Base-by-base conservation (phyloP, 139 green algal genomes). In the Coelastrella sp. region DNA sequence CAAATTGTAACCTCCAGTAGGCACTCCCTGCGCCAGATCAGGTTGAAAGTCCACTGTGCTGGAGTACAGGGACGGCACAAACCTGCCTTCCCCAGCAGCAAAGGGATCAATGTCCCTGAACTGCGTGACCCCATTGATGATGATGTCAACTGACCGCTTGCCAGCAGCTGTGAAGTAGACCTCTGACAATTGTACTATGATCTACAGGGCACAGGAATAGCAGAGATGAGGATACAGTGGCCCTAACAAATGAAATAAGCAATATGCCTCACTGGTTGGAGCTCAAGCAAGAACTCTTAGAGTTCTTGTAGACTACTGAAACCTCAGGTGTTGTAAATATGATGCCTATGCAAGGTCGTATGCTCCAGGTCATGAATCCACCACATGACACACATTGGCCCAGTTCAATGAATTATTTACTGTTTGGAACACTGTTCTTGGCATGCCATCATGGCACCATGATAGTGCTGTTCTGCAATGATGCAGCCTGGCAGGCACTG, bases 91-190 rank as follows among this genome's bases (percentile, higher is more conserved):
- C 30, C 32, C 66, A 51, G 66, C 35, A 32, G 66, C 66, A 30
- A 74, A 74, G 35, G 66, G 66, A 38, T 74, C 66, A 38, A 74
- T 74, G 66, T 38, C 32, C n/a, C 32, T 38, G 38, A 25, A 48
- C 35, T 48, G 32, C 66, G 41, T 37, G 32, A 21, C 27, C 32
- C 35, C 66, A 15, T 74, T 74, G 66, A 74, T 2, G 13, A 48
- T 15, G 11, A 74, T 74, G 66, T 74, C 43, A 34, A 74, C 19
- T 13, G 38, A 48, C 21, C 66, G 30, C 30, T 74, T 37, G 35
- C 66, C 66, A 1, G 66, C 5, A n/a, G 66, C 30, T 13, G 30
- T 74, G 66, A 48, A 74, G 66, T 74, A 74, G 3, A 38, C 40
- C 66, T 74, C 66, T 74, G 66, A 0, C 66, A 50, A 17, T 13